phyloP scores from a whole-genome alignment of 1,139 yeast species.

The Suhomyces bokatorum region DNA sequence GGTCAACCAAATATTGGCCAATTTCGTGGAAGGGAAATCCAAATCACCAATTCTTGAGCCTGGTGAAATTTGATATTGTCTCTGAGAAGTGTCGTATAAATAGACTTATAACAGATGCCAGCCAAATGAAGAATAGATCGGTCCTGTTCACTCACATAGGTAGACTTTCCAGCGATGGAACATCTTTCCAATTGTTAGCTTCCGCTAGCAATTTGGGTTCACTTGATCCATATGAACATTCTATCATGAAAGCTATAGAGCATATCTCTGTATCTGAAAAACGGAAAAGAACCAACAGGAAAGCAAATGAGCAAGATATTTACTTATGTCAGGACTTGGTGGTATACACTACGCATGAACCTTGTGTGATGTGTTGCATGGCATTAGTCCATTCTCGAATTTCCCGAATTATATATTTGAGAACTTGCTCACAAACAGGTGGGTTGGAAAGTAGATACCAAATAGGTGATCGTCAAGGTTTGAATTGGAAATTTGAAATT shows the following conservation, averaged over 20 bases:
- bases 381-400: slow-evolving; percentile 91
- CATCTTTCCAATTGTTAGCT: slow-evolving; percentile 21
- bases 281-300: slow-evolving; percentile 24
- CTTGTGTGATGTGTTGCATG: slow-evolving; percentile 97
- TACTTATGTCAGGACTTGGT: slow-evolving; percentile 78
- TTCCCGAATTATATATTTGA: slow-evolving; percentile 62
- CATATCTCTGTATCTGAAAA: slow-evolving; percentile 55
- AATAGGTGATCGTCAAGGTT: slow-evolving; percentile 66
- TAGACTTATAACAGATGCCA: slow-evolving; percentile 23
- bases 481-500: slow-evolving; percentile 81
- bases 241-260: slow-evolving; percentile 71
- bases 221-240: slow-evolving; percentile 60
- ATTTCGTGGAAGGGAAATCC: slow-evolving; percentile 93
- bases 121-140: neutral
- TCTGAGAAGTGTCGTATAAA: slow-evolving; percentile 43
- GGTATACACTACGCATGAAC: slow-evolving; percentile 91
- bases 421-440: slow-evolving; percentile 36
- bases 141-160: slow-evolving; percentile 29
- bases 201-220: slow-evolving; percentile 23
- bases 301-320: slow-evolving; percentile 11
- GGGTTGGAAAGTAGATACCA: slow-evolving; percentile 68
- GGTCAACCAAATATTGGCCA: slow-evolving; percentile 83
- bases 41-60: slow-evolving; percentile 65
- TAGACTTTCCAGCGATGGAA: slow-evolving; percentile 12
- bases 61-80: slow-evolving; percentile 49